Evolutionary conservation across 208 protist genomes (phyloP), one percentile per base, ranked within the genome.

Genomic region (Trypanosoma scelopori): DNA sequence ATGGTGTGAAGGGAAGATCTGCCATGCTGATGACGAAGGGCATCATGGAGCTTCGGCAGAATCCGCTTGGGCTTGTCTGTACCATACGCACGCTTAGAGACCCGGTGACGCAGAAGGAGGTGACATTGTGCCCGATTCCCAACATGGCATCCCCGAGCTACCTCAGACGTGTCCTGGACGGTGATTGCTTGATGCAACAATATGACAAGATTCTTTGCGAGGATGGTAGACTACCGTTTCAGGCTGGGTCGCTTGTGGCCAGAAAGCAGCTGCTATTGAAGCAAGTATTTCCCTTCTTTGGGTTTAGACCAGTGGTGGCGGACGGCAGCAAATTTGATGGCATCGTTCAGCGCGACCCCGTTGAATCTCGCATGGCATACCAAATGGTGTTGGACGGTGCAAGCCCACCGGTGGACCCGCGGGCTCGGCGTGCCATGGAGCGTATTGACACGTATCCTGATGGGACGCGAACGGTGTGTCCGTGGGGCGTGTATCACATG

Each of bases 281-380:
- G 48, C 62, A 64, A 5, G 25, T 84, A 15, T 85, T 92, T 35
- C 89, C 89, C 0, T 92, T 88, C 55, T 81, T 89, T 39, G 80
- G 73, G 56, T 59, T 92, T 43, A 78, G 85, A 20, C 81, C 79
- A 7, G 84, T 92, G 15, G 78, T 75, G 2, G 64, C 25, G 1
- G 58, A 87, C 39, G 65, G 81, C 1, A 71, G 76, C 45, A 89
- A 90, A 62, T 94, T 89, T 65, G 89, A 94, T 65, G 89, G 89
- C 35, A 62, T 87, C n/a, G 3, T 86, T 42, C 55, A 65, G 32
- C 89, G 89, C 43, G 89, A 94, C 45, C 68, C 85, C 4, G 45
- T 92, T 22, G 89, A 94, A 77, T 87, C 82, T 12, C 83, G 84
- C 23, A 94, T 94, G 89, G 84, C 85, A n/a, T 94, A 92, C 47